Conservation (phyloP, 768 basidiomycete genomes). For the Auriculariales sp. region DNA sequence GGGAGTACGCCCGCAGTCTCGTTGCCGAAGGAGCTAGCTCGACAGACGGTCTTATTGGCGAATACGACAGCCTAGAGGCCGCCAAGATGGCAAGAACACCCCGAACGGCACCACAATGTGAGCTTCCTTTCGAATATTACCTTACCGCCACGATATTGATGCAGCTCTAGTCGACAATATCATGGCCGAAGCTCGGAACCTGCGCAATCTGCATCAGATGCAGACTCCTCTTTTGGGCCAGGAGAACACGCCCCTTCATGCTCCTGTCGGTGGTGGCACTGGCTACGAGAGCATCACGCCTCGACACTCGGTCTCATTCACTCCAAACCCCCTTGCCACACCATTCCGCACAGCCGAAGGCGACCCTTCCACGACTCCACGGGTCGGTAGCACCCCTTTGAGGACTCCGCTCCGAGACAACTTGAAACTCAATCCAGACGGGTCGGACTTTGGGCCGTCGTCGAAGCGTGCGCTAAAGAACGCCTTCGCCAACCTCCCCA, state of each 20-base stretch:
- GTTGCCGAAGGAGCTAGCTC: slow-evolving; percentile 68
- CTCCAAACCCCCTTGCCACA: slow-evolving; percentile 92
- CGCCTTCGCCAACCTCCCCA: slow-evolving; percentile 73
- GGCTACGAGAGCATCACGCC: slow-evolving; percentile 95
- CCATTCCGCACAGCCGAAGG: slow-evolving; percentile 34
- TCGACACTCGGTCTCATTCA: slow-evolving; percentile 78
- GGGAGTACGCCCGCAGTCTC: slow-evolving; percentile 76
- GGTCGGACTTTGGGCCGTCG: slow-evolving; percentile 43
- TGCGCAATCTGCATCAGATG: slow-evolving; percentile 81
- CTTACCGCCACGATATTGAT: neutral
- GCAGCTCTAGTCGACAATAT: slow-evolving; percentile 73
- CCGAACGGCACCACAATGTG: slow-evolving; percentile 84
- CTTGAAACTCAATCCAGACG: slow-evolving; percentile 74
- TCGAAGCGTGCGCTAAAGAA: slow-evolving; percentile 65
- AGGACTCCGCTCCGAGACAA: slow-evolving; percentile 92
- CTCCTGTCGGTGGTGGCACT: slow-evolving; percentile 57
- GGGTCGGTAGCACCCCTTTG: slow-evolving; percentile 58
- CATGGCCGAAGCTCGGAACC: slow-evolving; percentile 85
- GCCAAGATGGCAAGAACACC: slow-evolving; percentile 92
- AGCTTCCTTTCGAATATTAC: slow-evolving; percentile 19
- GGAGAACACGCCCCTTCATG: slow-evolving; percentile 90
- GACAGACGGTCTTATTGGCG: slow-evolving; percentile 73
- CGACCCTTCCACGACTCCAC: slow-evolving; percentile 23
- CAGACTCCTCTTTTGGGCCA: slow-evolving; percentile 95
- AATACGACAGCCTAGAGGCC: slow-evolving; percentile 79